Evolutionary conservation across 2,329 filamentous ascomycete species (phyloP).

Genomic region (Diaporthe sp.): DNA sequence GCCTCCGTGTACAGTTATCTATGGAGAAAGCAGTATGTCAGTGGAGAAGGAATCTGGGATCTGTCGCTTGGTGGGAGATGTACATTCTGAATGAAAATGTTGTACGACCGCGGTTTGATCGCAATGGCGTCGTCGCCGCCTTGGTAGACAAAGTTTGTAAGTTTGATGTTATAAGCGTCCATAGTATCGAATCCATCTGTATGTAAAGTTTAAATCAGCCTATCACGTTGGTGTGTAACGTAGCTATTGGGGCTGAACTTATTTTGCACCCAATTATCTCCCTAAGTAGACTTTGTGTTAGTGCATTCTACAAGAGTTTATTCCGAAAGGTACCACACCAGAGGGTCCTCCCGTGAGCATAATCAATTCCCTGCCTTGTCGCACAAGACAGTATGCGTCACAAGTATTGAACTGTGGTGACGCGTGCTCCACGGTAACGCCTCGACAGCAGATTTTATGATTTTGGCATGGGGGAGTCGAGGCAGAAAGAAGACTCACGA

Average conservation of each 20-base stretch:
- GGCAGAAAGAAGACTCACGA: background rate
- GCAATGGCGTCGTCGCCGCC: constrained; percentile 71
- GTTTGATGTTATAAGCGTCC: constrained; percentile 63
- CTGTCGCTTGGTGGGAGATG: background rate
- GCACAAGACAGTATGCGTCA: background rate
- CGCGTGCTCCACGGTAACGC: background rate
- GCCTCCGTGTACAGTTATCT: constrained; percentile 61
- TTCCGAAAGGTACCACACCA: background rate
- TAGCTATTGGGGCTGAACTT: background rate
- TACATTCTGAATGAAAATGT: constrained; percentile 62
- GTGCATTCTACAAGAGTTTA: background rate
- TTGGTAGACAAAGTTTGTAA: constrained; percentile 66
- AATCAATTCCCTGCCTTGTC: background rate
- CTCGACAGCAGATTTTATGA: background rate
- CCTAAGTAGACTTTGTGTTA: constrained; percentile 47
- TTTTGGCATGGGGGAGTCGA: background rate
- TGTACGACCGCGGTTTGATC: constrained; percentile 68
- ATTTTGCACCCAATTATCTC: constrained; percentile 69
- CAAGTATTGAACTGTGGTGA: background rate
- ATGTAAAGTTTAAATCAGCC: constrained; percentile 20
- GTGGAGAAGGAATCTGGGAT: background rate
- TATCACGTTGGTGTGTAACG: background rate
- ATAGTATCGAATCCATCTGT: constrained; percentile 71
- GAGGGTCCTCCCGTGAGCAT: background rate
- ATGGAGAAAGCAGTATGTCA: background rate